A percentile compares a stretch with the other conserved stretches of the same genome.
Conservation (phyloP, 345 rosid species). For the Eucalyptus curtisii region DNA sequence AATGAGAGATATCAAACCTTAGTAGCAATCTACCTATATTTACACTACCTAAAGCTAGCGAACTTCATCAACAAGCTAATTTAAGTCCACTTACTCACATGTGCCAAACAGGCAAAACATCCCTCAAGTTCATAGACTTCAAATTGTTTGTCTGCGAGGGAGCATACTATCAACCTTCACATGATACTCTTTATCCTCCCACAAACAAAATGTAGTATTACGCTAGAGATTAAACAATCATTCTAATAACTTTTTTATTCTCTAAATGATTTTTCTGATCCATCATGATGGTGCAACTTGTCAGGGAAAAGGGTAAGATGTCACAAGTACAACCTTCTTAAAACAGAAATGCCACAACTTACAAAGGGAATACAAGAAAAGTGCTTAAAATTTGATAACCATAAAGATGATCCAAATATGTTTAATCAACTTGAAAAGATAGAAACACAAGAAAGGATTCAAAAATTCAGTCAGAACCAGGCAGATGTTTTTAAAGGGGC, state of each 20-base stretch:
- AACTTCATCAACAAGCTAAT: neutral
- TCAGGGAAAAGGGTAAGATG: neutral
- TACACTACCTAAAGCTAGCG: neutral
- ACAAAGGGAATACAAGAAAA: neutral
- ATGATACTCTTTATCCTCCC: neutral
- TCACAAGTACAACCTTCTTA: neutral
- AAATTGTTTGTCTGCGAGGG: neutral
- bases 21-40: neutral
- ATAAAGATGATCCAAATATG: neutral
- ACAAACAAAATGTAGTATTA: neutral
- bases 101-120: neutral
- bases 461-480: neutral
- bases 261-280: neutral
- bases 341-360: neutral
- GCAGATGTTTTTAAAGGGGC: neutral
- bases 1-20: neutral
- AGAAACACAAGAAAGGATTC: neutral
- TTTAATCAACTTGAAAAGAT: neutral
- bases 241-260: neutral
- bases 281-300: neutral
- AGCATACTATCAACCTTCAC: neutral
- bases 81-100: neutral
- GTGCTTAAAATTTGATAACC: neutral
- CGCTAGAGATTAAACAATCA: neutral
- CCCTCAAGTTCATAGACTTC: neutral